Evolutionary conservation across 345 rosid species (phyloP).

Genomic region (Nephelium lappaceum): DNA sequence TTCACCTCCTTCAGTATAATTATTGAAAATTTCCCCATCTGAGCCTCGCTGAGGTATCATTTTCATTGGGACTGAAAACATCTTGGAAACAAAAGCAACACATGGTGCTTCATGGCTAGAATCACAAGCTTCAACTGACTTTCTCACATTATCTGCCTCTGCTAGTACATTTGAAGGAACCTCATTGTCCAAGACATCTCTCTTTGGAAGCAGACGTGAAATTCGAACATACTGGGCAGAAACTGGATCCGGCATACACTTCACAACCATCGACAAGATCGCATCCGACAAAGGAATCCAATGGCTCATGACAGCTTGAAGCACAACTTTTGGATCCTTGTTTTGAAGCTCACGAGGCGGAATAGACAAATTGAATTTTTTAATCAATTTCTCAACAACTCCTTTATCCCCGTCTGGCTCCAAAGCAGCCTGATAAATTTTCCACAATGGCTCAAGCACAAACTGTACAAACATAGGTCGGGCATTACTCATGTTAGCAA

Average conservation of each 20-base stretch:
- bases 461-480: conserved; percentile 94
- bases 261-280: conserved; percentile 86
- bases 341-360: conserved; percentile 85
- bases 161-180: conserved; percentile 51
- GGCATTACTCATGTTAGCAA: conserved; percentile 59
- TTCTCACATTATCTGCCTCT: conserved; percentile 75
- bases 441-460: conserved; percentile 95
- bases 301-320: conserved; percentile 82
- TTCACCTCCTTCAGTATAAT: conserved; percentile 53
- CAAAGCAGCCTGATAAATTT: conserved; percentile 75
- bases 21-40: conserved; percentile 65
- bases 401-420: conserved; percentile 68
- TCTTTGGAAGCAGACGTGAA: conserved; percentile 75
- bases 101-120: conserved; percentile 64
- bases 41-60: conserved; percentile 74
- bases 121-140: conserved; percentile 77
- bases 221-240: conserved; percentile 70
- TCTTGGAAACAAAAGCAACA: conserved; percentile 88
- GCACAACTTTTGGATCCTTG: conserved; percentile 81
- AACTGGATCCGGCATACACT: conserved; percentile 80
- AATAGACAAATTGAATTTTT: conserved; percentile 65
- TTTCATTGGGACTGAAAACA: conserved; percentile 87
- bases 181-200: conserved; percentile 46
- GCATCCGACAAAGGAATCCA: conserved; percentile 96
- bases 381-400: conserved; percentile 68